Evolutionary conservation across 1,284 basidiomycete genomes (phyloP).

Genomic region (Cerrena zonata): DNA sequence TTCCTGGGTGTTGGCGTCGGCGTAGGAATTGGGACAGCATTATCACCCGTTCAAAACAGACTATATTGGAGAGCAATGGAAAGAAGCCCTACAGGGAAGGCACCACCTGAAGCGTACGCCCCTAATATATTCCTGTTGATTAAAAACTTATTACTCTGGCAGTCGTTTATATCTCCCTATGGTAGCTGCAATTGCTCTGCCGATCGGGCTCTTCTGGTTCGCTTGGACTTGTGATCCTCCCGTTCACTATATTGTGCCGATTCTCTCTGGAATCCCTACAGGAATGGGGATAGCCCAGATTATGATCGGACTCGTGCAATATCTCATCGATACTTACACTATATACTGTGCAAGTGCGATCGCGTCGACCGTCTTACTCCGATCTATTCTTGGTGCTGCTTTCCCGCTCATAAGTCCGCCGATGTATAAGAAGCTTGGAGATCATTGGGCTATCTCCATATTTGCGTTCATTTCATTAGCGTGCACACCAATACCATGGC

Average conservation of each 20-base stretch:
- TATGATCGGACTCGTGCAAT: conserved; percentile 53
- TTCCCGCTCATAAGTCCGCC: conserved; percentile 58
- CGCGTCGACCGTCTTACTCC: conserved; percentile 64
- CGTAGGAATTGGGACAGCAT: conserved; percentile 45
- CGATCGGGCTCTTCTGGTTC: conserved; percentile 63
- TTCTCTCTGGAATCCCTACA: conserved; percentile 59
- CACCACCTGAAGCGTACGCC: conserved; percentile 57
- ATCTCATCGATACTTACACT: conserved; percentile 62
- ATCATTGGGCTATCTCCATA: conserved; percentile 62
- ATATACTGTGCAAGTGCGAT: conserved; percentile 63
- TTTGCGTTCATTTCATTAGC: conserved; percentile 52
- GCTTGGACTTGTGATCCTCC: conserved; percentile 52
- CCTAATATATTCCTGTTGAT: neutral
- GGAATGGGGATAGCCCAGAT: conserved; percentile 58
- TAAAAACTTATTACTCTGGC: conserved; percentile 12
- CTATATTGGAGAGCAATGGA: conserved; percentile 51
- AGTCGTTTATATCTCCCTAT: conserved; percentile 57
- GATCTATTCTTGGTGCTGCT: conserved; percentile 57
- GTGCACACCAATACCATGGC: conserved; percentile 50
- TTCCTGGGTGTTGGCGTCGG: conserved; percentile 65
- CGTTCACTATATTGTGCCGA: conserved; percentile 58
- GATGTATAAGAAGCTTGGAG: conserved; percentile 55
- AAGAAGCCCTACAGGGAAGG: conserved; percentile 43
- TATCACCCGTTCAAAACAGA: conserved; percentile 51
- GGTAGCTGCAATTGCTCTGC: conserved; percentile 48